Evolutionary conservation across 805 yeast genomes (phyloP), one percentile per base, ranked within the genome.

Genomic region (Schizosaccharomyces cryophilus): DNA sequence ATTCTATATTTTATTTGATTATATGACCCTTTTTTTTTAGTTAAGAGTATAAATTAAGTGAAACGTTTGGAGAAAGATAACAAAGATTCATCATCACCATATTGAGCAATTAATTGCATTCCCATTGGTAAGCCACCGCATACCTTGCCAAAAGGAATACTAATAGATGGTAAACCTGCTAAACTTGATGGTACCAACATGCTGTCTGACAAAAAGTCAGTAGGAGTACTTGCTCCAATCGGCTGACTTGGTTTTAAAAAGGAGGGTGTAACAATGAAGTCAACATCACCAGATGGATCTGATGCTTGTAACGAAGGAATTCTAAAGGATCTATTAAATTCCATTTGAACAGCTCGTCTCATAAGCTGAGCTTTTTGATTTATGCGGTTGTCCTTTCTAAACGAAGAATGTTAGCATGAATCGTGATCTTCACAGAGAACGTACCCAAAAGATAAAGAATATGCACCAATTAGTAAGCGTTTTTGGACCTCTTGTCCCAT

Each of bases 101-200:
- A 84, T 69, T 90, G 97, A 1, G 89, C 95, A 67, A 83, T 78
- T 1, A 93, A 65, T 68, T 94, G 97, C 31, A 93, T 73, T 0
- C 95, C 95, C 11, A 78, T 71, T 1, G 67, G 67, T 4, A 62
- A 45, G 2, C 42, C 42, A 1, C 62, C 63, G 3, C 47, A 42
- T 13, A 56, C 58, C 19, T 47, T n/a, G 1, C 66, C 67, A 66
- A 77, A 75, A 0, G 99, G 99, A 1, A 89, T 73, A 1, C 84
- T 78, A 11, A 90, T 76, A 0, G 95, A 80, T 0, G 99, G 99
- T 1, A 90, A 69, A 0, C 97, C 97, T 0, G 95, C 94, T 62
- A 94, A 71, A 1, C 95, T 88, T 51, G 93, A 84, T 0, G 98
- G 96, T 3, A 88, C 84, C 0, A 96, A 87, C 62, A 88, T 76